phyloP scores from a whole-genome alignment of 192 early-diverging fungal genomes.

The Backusella parvicylindrica region DNA sequence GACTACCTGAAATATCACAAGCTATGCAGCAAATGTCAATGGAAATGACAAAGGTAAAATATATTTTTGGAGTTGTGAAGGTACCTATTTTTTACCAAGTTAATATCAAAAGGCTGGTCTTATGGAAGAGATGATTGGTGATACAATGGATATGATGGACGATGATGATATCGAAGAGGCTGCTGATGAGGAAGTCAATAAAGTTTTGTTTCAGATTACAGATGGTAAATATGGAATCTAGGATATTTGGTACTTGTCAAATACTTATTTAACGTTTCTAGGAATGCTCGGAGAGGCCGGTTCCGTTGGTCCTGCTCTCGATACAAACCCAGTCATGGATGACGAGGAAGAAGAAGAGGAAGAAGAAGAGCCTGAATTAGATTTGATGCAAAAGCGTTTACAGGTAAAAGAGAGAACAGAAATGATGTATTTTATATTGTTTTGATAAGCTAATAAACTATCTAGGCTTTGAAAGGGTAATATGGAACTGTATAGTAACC shows the following conservation, averaged over 20 bases:
- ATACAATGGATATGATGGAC: conserved; percentile 82
- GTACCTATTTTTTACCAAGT: not conserved
- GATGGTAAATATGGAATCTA: conserved; percentile 52
- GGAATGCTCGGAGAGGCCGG: conserved; percentile 58
- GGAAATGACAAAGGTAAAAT: conserved; percentile 92
- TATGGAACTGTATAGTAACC: not conserved
- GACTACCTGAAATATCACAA: conserved; percentile 78
- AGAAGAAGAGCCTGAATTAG: conserved; percentile 72
- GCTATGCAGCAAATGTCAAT: conserved; percentile 89
- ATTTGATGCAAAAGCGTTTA: conserved; percentile 84
- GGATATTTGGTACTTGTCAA: not conserved
- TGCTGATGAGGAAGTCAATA: conserved; percentile 91
- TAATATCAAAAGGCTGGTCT: conserved; percentile 72
- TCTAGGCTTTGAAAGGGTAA: conserved; percentile 34
- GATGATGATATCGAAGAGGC: conserved; percentile 93
- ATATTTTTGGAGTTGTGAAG: not conserved
- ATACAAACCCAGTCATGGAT: conserved; percentile 29
- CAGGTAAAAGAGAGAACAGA: conserved; percentile 59
- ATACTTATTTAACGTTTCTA: conserved; percentile 7
- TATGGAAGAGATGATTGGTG: conserved; percentile 94
- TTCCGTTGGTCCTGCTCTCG: conserved; percentile 51
- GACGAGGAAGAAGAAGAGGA: conserved; percentile 48
- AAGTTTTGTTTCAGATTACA: conserved; percentile 84
- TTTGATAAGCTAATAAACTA: not conserved
- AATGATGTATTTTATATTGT: not conserved